Base-by-base conservation (phyloP, 306 rosid genomes). In the Cicer cuneatum region DNA sequence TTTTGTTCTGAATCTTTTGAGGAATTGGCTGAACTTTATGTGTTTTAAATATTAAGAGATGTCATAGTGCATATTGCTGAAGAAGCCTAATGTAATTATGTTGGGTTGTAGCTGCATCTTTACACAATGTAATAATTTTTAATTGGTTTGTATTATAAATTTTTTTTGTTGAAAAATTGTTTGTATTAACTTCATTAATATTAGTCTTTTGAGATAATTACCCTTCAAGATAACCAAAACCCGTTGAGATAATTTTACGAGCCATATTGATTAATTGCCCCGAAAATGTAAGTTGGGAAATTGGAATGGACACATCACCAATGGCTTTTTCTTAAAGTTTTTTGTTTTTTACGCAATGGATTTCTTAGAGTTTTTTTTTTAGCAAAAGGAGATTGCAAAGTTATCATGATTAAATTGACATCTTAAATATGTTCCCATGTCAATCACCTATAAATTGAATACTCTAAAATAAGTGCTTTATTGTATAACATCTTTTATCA, bases 21-120 rank as follows among this genome's bases (percentile, higher is more conserved):
- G 46, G 98, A 93, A 83, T 67, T 93, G 79, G 91, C 94, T 71
- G 90, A 90, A n/a, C 92, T 93, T 56, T 93, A 93, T 57, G 92
- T 81, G 48, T 81, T 84, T 65, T 93, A 29, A 29, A 29, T 29
- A 3, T 29, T 29, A 69, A 83, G 43, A 64, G 45, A 21, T 69
- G 13, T 68, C 51, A 58, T 51, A 53, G 41, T 51, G 57, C 14
- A 71, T 39, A 65, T 24, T 58, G 33, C 8, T 33, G 19, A 54
- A 42, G 35, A 54, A 21, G 29, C 69, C 39, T 33, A 45, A 48
- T 43, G 60, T 51, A 70, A 69, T 75, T 47, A 42, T 62, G 14
- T 75, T 74, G 61, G 66, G 42, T 8, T 46, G 39, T 79, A 15
- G 2, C 62, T 57, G 40, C 59, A 69, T 62, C 46, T 69, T 69